Conservation (phyloP, 371 early-diverging fungal genomes). For the Zopfochytrium polystomum region DNA sequence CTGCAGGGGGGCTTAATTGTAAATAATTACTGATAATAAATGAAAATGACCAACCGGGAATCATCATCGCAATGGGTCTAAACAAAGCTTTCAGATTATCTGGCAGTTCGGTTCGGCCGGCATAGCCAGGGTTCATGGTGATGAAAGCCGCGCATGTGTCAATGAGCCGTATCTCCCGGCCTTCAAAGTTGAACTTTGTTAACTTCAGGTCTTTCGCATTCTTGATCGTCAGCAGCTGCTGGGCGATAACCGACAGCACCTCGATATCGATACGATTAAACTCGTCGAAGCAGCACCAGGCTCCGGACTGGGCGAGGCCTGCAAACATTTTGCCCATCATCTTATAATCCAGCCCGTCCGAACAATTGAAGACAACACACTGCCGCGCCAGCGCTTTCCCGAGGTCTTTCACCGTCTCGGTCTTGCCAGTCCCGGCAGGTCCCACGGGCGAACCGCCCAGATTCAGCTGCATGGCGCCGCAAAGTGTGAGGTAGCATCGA, state of each 20-base stretch:
- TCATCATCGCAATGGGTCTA: conserved; percentile 56
- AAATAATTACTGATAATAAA: not conserved
- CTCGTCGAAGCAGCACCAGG: conserved; percentile 61
- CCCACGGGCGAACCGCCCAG: conserved; percentile 51
- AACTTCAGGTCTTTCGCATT: conserved; percentile 44
- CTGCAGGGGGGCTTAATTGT: not conserved
- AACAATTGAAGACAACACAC: conserved; percentile 59
- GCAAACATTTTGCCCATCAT: conserved; percentile 59
- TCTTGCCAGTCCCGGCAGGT: conserved; percentile 54
- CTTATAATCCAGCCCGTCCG: conserved; percentile 50
- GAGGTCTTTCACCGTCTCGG: conserved; percentile 54
- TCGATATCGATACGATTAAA: conserved; percentile 56
- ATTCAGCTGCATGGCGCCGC: conserved; percentile 47
- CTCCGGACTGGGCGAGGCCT: conserved; percentile 48
- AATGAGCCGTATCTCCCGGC: conserved; percentile 49
- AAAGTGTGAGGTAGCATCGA: conserved; percentile 47
- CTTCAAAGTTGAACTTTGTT: conserved; percentile 48
- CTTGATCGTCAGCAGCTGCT: conserved; percentile 50
- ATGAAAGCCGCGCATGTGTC: conserved; percentile 53
- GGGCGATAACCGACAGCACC: conserved; percentile 54
- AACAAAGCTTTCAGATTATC: conserved; percentile 53
- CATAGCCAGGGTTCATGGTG: conserved; percentile 59
- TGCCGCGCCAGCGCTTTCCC: conserved; percentile 50
- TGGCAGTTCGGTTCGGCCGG: conserved; percentile 54
- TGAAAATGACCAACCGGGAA: conserved; percentile 32